Evolutionary conservation across 2,329 filamentous ascomycete genomes (phyloP), one percentile per base, ranked within the genome.

Genomic region (Apiospora rasikravindrae): DNA sequence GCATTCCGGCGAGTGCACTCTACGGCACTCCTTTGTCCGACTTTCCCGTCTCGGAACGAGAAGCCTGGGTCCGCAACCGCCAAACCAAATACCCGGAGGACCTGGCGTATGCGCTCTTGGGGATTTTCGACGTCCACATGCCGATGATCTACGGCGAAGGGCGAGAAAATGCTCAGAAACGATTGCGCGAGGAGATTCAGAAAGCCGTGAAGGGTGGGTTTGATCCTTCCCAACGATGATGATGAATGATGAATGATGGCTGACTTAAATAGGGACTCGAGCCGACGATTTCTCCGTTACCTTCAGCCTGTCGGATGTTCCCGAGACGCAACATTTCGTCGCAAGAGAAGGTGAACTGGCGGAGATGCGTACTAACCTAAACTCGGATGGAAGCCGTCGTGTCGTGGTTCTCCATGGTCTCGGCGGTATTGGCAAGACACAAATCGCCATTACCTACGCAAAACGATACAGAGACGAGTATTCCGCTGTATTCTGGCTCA

Each of bases 341-440:
- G 79, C 77, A 47, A 77, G 80, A 75, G 70, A 78, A 61, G 61
- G 74, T n/a, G 78, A 82, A 73, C 76, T 82, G 1, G 69, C 57
- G 47, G 74, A 78, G 61, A 82, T 83, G 70, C 77, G 78, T 64
- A 71, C 70, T 49, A 72, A 40, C 70, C 77, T 82, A 69, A 69
- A 67, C 14, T 71, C 77, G 37, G 71, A 80, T 73, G 75, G 76
- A 24, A 75, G 72, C 68, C 78, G 77, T 70, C 71, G 72, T 13
- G 37, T 69, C 22, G 70, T 75, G 33, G 45, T 75, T 66, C 69
- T 76, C 24, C 70, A 76, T 4, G 75, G 76, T 26, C 69, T 73
- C 22, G 72, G 75, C 4, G 75, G 75, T 51, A 74, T 76, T 57
- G 72, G 74, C 11, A 42, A 13, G 11, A 42, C 40, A 42, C 40